Base-by-base conservation (phyloP, 176 grass and related monocot species). In the Carex kokanica region DNA sequence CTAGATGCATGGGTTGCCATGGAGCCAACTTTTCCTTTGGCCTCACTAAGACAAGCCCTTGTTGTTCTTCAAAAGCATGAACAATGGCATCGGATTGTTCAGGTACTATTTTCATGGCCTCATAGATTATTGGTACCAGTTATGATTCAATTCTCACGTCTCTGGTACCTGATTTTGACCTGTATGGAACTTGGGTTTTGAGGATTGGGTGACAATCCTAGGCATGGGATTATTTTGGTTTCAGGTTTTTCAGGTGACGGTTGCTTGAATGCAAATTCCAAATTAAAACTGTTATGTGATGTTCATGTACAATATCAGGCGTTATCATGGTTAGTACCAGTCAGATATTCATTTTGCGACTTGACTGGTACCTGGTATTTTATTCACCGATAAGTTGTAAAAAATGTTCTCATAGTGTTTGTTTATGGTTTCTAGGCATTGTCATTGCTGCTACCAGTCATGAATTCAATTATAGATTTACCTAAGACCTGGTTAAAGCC, bases 31-130 rank as follows among this genome's bases (percentile, higher is more conserved):
- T 98, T 98, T 85, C 95, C 95, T 67, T 38, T 94, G 51, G 65
- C 53, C 43, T 86, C 87, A 32, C 64, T 98, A 47, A 97, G 92
- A 86, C 83, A 85, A 89, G 92, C 90, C 54, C 86, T 93, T 88
- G 15, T 52, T 75, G 85, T 83, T 84, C 95, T 98, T 88, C 82
- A 94, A 87, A 98, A 94, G 86, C 72, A 93, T 21, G 87, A 98
- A 87, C 92, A 93, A 53, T 98, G 95, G 95, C 95, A 97, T 88
- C 86, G 88, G 88, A 87, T 94, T 86, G 90, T 93, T 68, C 95
- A 98, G 85, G 90, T 94, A 84, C 70, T 2, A 81, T 69, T 20
- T 73, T 52, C 31, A 51, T 84, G 83, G 4, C 82, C 63, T 60
- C 75, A 3, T 67, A 73, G 67, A 83, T 71, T 88, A 25, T 59